A percentile compares a stretch with the other conserved stretches of the same genome.
Conservation (phyloP, 2,329 filamentous ascomycete genomes). For the Zarea fungicola region DNA sequence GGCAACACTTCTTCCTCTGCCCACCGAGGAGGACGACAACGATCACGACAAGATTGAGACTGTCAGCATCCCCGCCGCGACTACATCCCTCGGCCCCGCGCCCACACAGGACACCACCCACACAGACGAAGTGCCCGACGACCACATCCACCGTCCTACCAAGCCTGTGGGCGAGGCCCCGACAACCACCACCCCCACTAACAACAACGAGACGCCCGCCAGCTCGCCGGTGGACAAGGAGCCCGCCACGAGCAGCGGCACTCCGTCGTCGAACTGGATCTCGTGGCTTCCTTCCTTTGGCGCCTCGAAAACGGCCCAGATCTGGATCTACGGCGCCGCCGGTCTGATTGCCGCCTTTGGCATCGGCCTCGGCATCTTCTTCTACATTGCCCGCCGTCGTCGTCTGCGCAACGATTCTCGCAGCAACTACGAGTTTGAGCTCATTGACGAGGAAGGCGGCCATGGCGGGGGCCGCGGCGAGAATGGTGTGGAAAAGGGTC, state of each 20-base stretch:
- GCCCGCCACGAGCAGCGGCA: conserved; percentile 36
- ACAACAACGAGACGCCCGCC: conserved; percentile 18
- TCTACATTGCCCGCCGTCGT: conserved; percentile 73
- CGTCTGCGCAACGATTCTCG: conserved; percentile 68
- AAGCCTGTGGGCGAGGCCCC: conserved; percentile 30
- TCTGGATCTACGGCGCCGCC: conserved; percentile 88
- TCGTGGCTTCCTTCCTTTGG: conserved; percentile 90
- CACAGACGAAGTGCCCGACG: conserved; percentile 47
- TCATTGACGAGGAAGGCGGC: conserved; percentile 76
- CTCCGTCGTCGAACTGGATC: conserved; percentile 68
- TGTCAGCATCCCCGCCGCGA: conserved; percentile 21
- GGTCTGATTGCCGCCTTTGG: conserved; percentile 85
- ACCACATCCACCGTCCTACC: conserved; percentile 61
- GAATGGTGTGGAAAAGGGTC: conserved; percentile 39
- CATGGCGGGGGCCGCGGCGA: conserved; percentile 64
- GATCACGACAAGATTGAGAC: conserved; percentile 68
- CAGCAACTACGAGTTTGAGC: conserved; percentile 90
- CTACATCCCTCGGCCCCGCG: conserved; percentile 48
- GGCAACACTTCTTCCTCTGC: conserved; percentile 72
- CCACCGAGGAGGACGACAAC: conserved; percentile 75
- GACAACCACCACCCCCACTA: conserved; percentile 27
- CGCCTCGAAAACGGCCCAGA: conserved; percentile 77
- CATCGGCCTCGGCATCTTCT: conserved; percentile 70
- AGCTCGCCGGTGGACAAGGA: conserved; percentile 26
- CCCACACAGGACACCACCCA: conserved; percentile 38